These are phyloP conservation scores for Saturnispora halmiae DNA, from an alignment of 805 yeast genomes.

Conservation along the genomic window DNA sequence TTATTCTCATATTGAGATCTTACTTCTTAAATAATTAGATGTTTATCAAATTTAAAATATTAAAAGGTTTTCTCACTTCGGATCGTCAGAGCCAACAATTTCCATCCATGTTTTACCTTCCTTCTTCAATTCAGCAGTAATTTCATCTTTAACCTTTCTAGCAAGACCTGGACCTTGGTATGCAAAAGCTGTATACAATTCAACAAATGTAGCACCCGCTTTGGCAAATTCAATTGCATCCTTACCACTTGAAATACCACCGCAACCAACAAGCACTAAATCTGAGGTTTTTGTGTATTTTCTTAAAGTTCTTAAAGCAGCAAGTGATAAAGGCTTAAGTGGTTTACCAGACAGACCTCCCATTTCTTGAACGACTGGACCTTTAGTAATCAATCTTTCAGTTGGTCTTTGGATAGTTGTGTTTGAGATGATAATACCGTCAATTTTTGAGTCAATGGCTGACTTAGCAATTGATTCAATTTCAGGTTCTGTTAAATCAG, in stretches of 20 bases:
- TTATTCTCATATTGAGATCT: conserved; percentile 21
- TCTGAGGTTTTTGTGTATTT: conserved; percentile 67
- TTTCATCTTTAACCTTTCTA: conserved; percentile 48
- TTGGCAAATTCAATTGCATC: conserved; percentile 88
- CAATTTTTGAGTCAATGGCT: conserved; percentile 67
- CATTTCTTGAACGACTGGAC: conserved; percentile 41
- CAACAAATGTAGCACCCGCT: conserved; percentile 89
- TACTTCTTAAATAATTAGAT: background rate
- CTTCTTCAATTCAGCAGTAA: conserved; percentile 48
- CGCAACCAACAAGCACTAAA: conserved; percentile 82
- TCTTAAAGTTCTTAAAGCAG: conserved; percentile 62
- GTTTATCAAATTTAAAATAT: too few species aligned
- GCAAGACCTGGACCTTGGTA: conserved; percentile 88
- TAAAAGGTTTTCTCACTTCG: background rate
- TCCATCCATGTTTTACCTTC: conserved; percentile 82
- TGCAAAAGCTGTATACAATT: conserved; percentile 83
- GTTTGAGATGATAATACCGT: conserved; percentile 88
- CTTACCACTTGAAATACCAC: conserved; percentile 80
- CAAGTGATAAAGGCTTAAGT: conserved; percentile 65
- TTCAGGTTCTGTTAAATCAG: conserved; percentile 78
- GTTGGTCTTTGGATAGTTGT: conserved; percentile 82
- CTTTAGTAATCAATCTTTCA: conserved; percentile 40
- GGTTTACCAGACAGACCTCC: conserved; percentile 96
- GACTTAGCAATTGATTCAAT: conserved; percentile 74
- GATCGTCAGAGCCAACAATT: conserved; percentile 56